Base-by-base conservation (phyloP, 495 filamentous ascomycete genomes). In the Tetracladium marchalianum region DNA sequence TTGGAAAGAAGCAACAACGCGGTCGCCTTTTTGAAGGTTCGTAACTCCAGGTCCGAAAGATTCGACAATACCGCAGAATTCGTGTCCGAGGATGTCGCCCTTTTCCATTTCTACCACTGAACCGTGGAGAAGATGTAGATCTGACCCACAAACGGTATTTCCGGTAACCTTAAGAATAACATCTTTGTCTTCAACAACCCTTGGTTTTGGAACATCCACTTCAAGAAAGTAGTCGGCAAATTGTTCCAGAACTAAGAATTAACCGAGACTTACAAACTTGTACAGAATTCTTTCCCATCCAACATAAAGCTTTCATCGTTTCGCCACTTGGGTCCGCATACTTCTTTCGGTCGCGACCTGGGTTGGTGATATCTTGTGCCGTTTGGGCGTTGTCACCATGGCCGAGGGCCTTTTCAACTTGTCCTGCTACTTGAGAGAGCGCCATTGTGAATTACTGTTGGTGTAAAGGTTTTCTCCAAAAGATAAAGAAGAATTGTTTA, bases 11-110 rank as follows among this genome's bases (percentile, higher is more conserved):
- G 80, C 85, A 6, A 96, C 87, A 16, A 90, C 90, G 15, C 89
- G 69, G 46, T 90, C 76, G 12, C 88, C 89, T 39, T 68, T 67
- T 54, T 82, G 73, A 32, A 82, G 61, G 0, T 69, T 73, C 40
- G 64, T 80, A 2, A 82, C 75, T 0, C 52, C 72, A 0, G 77
- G 63, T 0, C 88, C 89, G 5, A 85, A 70, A 12, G 72, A 67
- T 31, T 92, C 85, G 5, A 93, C 81, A 13, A 87, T 63, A 35
- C 89, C 89, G 57, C 83, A 89, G 66, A 87, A 93, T 54, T 95
- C 89, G 60, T 95, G 87, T 38, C 89, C 89, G 0, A 94, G 72
- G 41, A 95, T 89, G 65, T 95, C 89, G 35, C 90, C 87, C 53
- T 85, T 83, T 51, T 82, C 66, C 32, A 94, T 52, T 56, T 93